Percentiles rank a stretch among this genome's conserved stretches.
Evolutionary conservation across 108 stramenopile species (phyloP).

Genomic region (Nannochloropsis gaditana): DNA sequence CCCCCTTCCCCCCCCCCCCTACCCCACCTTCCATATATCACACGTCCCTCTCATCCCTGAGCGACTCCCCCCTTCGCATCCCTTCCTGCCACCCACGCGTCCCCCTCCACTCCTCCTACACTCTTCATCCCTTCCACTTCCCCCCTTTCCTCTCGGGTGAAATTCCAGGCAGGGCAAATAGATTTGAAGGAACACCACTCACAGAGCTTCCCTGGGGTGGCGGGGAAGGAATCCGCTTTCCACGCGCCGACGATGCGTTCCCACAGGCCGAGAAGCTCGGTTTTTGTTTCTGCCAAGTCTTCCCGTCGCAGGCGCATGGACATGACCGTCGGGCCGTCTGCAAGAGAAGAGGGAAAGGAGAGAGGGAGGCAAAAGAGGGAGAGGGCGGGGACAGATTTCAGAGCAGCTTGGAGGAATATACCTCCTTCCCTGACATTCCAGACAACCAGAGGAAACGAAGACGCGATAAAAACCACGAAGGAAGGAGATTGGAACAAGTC

Average conservation of each 20-base stretch:
- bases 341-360: not conserved
- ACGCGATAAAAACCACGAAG: not conserved
- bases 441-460: not conserved
- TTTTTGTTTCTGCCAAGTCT: not conserved
- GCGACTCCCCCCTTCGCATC: not conserved
- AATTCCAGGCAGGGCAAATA: conserved; percentile 18
- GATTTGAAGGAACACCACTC: not conserved
- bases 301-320: not conserved
- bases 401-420: not conserved
- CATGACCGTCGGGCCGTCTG: not conserved
- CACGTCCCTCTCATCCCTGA: not conserved
- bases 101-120: not conserved
- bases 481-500: not conserved
- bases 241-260: not conserved
- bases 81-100: not conserved
- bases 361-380: conserved; percentile 15
- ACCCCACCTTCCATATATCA: not conserved
- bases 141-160: not conserved
- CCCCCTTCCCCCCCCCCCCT: too few relatives aligned
- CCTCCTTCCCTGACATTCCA: too few relatives aligned
- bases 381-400: not conserved
- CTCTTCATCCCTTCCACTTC: not conserved
- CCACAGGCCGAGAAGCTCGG: not conserved
- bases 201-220: not conserved
- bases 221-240: not conserved